A percentile compares a stretch with the other conserved stretches of the same genome.
These are phyloP conservation scores for Phytophthora megakarya DNA, from an alignment of 352 stramenopile species.

Conservation along the genomic window DNA sequence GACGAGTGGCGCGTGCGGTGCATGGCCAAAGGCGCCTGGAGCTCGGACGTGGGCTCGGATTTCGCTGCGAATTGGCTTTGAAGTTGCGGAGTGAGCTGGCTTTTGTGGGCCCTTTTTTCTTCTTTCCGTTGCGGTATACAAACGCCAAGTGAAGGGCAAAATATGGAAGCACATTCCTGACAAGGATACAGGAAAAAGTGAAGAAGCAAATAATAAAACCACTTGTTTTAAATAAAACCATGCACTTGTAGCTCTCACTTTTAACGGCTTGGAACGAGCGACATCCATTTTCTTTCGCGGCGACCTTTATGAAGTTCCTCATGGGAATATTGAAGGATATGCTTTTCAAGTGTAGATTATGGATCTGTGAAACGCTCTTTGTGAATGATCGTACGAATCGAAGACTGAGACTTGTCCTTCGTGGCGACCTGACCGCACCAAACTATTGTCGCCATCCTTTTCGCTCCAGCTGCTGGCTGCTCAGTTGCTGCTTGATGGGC, in stretches of 20 bases:
- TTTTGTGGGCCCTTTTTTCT: slow-evolving; percentile 21
- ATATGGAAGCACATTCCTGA: slow-evolving; percentile 33
- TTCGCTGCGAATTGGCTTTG: slow-evolving; percentile 35
- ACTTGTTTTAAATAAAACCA: too few species aligned
- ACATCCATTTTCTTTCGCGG: too few species aligned
- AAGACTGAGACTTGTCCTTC: too few species aligned
- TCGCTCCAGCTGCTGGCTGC: not conserved
- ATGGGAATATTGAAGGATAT: too few species aligned
- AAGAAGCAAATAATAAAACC: too few species aligned
- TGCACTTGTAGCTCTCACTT: too few species aligned
- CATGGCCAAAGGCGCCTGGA: slow-evolving; percentile 35
- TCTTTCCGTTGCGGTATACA: slow-evolving; percentile 27
- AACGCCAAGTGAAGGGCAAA: slow-evolving; percentile 29
- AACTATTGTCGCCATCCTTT: not conserved
- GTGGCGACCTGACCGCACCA: not conserved
- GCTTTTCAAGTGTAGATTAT: too few species aligned
- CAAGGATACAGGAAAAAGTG: too few species aligned
- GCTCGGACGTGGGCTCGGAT: slow-evolving; percentile 4
- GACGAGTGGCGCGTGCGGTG: slow-evolving; percentile 67
- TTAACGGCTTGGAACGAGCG: too few species aligned
- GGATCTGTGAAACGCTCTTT: too few species aligned
- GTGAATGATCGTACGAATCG: too few species aligned
- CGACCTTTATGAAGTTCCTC: too few species aligned
- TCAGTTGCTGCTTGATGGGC: not conserved
- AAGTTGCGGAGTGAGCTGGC: slow-evolving; percentile 42